Conservation (phyloP, 345 rosid species). For the Sisymbrium altissimum region DNA sequence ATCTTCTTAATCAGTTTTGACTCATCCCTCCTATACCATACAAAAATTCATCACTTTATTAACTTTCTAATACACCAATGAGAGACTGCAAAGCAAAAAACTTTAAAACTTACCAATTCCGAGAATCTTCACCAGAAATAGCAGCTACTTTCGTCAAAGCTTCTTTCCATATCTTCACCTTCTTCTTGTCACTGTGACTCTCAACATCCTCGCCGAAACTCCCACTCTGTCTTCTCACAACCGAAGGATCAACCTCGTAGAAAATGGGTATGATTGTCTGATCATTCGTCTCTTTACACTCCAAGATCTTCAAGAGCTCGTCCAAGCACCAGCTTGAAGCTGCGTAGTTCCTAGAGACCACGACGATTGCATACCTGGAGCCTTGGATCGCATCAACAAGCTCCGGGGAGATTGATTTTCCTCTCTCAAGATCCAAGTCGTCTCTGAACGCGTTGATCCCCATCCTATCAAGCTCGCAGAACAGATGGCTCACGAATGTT, state of each 20-base stretch:
- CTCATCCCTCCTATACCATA: conserved; percentile 26
- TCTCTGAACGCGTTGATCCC: conserved; percentile 29
- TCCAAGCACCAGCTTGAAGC: conserved; percentile 36
- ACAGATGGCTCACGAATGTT: conserved; percentile 29
- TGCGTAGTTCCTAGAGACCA: conserved; percentile 31
- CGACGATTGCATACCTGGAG: conserved; percentile 25
- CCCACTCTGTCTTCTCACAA: conserved; percentile 20
- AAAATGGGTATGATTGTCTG: conserved; percentile 24
- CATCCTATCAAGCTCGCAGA: conserved; percentile 26
- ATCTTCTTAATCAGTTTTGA: conserved; percentile 28
- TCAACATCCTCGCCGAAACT: conserved; percentile 8
- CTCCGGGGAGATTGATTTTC: conserved; percentile 25
- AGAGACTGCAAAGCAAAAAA: not conserved
- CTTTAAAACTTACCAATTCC: conserved; percentile 19
- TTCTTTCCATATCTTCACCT: conserved; percentile 23
- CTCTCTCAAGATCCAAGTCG: conserved; percentile 23
- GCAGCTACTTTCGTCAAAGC: conserved; percentile 26
- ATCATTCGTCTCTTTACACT: not conserved
- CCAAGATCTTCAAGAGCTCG: conserved; percentile 31
- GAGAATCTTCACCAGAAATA: conserved; percentile 30
- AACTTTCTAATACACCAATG: not conserved
- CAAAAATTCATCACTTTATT: not conserved
- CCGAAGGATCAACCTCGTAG: conserved; percentile 30
- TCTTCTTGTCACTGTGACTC: conserved; percentile 17
- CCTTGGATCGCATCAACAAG: conserved; percentile 23